phyloP scores from a whole-genome alignment of 1,284 basidiomycete genomes.

The Neotropicomus parvogracilis region DNA sequence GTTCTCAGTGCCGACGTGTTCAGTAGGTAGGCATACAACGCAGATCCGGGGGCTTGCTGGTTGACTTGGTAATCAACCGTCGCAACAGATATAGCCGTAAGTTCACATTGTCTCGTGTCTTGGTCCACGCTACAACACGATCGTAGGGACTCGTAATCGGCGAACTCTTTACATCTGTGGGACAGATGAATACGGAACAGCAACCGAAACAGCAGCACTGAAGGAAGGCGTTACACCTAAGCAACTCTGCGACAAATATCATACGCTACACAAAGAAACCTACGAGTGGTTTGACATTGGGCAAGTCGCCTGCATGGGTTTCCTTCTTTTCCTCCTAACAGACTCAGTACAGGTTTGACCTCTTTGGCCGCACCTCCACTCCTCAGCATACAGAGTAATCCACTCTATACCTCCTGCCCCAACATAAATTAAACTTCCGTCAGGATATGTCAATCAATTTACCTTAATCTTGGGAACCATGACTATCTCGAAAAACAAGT shows the following conservation, averaged over 20 bases:
- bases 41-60: not conserved
- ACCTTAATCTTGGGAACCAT: constrained; percentile 77
- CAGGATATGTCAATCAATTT: constrained; percentile 89
- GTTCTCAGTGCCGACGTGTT: constrained; percentile 95
- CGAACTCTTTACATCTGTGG: constrained; percentile 88
- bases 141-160: constrained; percentile 68
- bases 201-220: constrained; percentile 95
- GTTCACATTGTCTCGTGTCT: constrained; percentile 20
- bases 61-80: constrained; percentile 2
- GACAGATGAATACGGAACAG: constrained; percentile 98
- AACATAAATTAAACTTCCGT: constrained; percentile 8
- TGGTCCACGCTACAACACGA: constrained; percentile 5
- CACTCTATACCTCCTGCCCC: constrained; percentile 18
- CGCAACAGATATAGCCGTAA: constrained; percentile 62
- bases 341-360: constrained; percentile 73
- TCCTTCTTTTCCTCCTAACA: constrained; percentile 4
- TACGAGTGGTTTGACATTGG: constrained; percentile 94
- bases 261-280: constrained; percentile 85
- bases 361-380: constrained; percentile 95
- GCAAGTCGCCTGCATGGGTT: constrained; percentile 38
- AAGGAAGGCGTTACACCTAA: constrained; percentile 89
- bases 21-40: constrained; percentile 65
- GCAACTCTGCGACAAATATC: constrained; percentile 92
- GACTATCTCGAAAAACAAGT: constrained; percentile 76
- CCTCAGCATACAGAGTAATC: constrained; percentile 84